Evolutionary conservation across 2,329 filamentous ascomycete genomes (phyloP).

Genomic region (Aspergillus spinulosporus): DNA sequence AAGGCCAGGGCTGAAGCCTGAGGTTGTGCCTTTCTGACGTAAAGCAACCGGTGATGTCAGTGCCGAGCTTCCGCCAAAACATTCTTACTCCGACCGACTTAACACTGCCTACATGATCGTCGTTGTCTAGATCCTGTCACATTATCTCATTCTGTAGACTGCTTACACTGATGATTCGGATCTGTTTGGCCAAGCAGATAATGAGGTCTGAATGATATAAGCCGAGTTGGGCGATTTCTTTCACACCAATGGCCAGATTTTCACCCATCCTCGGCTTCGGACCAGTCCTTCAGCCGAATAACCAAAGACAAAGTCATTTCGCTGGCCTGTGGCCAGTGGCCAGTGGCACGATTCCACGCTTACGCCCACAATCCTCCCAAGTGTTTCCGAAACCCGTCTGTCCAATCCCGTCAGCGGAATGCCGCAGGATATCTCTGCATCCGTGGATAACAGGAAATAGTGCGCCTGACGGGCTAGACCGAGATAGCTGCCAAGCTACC

Average conservation of each 20-base stretch:
- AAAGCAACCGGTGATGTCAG: slow-evolving; percentile 7
- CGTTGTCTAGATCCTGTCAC: neutral
- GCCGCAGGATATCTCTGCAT: neutral
- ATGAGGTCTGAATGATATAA: neutral
- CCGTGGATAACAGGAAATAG: neutral
- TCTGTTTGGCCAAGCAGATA: neutral
- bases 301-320: neutral
- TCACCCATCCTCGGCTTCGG: neutral
- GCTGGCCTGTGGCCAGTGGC: too few species aligned
- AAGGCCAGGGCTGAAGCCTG: neutral
- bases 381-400: too few species aligned
- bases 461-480: neutral
- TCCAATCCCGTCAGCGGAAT: too few species aligned
- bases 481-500: neutral
- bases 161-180: neutral
- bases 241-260: neutral
- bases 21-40: slow-evolving; percentile 7
- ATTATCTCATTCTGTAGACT: neutral
- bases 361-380: neutral
- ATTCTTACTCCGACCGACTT: neutral
- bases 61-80: slow-evolving; percentile 6
- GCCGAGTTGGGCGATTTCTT: neutral
- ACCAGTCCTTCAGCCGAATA: neutral
- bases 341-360: neutral
- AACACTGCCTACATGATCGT: neutral